A percentile compares a stretch with the other conserved stretches of the same genome.
Evolutionary conservation across 2,329 filamentous ascomycete species (phyloP).

Genomic region (Trichophyton benhamiae): DNA sequence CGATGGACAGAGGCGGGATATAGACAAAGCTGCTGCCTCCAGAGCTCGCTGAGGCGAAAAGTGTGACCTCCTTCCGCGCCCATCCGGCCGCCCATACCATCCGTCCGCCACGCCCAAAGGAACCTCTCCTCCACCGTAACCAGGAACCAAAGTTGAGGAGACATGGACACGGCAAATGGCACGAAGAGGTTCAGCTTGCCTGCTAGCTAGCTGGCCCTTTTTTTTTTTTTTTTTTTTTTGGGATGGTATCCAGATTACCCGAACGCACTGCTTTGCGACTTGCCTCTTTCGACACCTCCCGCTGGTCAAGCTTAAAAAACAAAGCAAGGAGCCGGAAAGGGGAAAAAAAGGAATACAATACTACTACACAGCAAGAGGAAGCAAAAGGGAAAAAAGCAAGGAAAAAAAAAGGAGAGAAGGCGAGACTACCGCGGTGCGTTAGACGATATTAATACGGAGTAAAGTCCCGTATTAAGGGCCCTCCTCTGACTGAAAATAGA

Average conservation of each 20-base stretch:
- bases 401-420: not conserved
- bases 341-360: not conserved
- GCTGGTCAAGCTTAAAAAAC: not conserved
- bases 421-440: not conserved
- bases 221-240: too few relatives aligned
- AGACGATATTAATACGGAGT: not conserved
- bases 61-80: not conserved
- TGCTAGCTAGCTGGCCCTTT: too few relatives aligned
- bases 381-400: not conserved
- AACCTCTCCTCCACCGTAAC: not conserved
- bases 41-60: not conserved
- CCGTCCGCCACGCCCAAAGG: not conserved
- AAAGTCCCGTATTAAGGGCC: not conserved
- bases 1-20: not conserved
- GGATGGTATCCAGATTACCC: not conserved
- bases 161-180: not conserved
- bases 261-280: not conserved
- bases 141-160: not conserved
- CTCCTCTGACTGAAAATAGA: too few relatives aligned
- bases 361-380: not conserved
- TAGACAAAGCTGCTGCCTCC: not conserved
- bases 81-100: slow-evolving; percentile 2
- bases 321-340: not conserved
- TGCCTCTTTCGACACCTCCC: not conserved
- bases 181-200: not conserved